Evolutionary conservation across 2,329 filamentous ascomycete genomes (phyloP), one percentile per base, ranked within the genome.

Genomic region (Penicillium sp.): DNA sequence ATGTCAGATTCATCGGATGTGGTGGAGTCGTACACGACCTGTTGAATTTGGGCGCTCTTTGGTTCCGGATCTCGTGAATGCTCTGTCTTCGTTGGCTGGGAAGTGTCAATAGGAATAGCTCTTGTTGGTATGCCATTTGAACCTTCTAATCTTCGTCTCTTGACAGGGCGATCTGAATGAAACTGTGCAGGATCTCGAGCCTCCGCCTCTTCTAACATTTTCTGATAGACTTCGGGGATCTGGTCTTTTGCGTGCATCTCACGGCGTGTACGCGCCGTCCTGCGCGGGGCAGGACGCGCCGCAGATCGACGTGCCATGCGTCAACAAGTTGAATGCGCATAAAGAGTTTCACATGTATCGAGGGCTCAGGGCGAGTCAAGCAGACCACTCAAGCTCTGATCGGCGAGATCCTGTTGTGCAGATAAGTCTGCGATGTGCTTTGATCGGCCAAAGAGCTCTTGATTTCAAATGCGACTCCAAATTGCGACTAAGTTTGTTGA

Each of bases 1-100:
- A 79, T 68, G 45, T 83, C 80, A 45, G 79, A 80, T n/a, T 78
- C 78, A 50, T 80, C 79, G 11, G 76, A 76, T 29, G 78, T 72
- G 63, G 59, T 54, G 9, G 63, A 66, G 35, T 69, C 65, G 54
- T 68, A 69, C 9, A 64, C 53, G 3, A 59, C 68, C 47, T 70
- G 67, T 7, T 65, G 34, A 37, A 55, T 49, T 25, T 48, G 58
- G 5, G 26, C 36, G 25, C 36, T 27, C 46, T 49, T 35, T 36
- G 54, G 48, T n/a, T 34, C 45, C 38, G 52, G 29, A 37, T 51
- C 39, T 39, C 40, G 12, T 12, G 46, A n/a, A 12, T 46, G 39
- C 32, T 28, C 40, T 53, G 56, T 33, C 49, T 60, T 46, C 48
- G 51, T 37, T 36, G 35, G 27, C 12, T 38, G 7, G n/a, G 38